Conservation (phyloP, 108 stramenopile genomes). For the Aurantiochytrium sp. region DNA sequence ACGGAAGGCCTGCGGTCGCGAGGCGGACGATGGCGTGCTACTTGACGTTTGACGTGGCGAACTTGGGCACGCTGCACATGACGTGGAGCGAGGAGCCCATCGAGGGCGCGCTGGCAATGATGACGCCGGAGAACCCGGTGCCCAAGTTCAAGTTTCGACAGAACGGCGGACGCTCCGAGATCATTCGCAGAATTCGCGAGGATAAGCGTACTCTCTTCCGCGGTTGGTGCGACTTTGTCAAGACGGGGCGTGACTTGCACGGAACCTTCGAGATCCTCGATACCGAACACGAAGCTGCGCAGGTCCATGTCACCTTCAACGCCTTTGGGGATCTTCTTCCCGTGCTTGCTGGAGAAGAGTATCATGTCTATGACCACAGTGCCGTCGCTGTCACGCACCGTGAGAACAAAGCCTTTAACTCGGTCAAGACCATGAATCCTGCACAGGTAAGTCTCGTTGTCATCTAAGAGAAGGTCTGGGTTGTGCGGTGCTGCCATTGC, state of each 20-base stretch:
- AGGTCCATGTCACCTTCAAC: neutral
- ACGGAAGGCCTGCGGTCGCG: no score
- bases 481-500: neutral
- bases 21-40: neutral
- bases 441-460: neutral
- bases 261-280: constrained; percentile 6
- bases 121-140: neutral
- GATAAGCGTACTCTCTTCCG: neutral
- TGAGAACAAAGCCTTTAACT: neutral
- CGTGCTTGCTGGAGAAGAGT: neutral
- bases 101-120: neutral
- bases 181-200: neutral
- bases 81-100: constrained; percentile 11
- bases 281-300: neutral
- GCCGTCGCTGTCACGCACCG: neutral
- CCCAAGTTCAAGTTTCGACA: neutral
- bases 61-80: neutral
- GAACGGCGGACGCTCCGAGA: neutral
- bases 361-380: neutral
- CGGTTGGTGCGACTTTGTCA: neutral
- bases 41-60: neutral
- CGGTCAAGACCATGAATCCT: neutral
- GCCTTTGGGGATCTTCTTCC: neutral
- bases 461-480: neutral
- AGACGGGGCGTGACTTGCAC: neutral